Conservation (phyloP, 768 basidiomycete genomes). For the Astraeus odoratus region DNA sequence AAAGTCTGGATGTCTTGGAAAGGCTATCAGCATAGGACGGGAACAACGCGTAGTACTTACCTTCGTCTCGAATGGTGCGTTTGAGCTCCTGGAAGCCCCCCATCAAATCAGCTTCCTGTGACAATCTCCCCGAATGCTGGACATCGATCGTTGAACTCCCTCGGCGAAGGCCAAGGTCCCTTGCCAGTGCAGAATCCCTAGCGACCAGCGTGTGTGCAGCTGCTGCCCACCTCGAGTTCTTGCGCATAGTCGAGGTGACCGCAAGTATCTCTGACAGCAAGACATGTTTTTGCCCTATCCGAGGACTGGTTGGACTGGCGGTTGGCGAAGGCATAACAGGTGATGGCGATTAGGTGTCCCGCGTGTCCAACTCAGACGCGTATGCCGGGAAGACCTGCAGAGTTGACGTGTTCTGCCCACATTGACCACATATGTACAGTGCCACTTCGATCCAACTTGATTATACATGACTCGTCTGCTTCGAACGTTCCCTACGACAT, state of each 20-base stretch:
- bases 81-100: slow-evolving; percentile 83
- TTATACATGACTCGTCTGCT: too few species aligned
- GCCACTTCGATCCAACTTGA: too few species aligned
- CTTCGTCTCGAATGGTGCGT: slow-evolving; percentile 62
- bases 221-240: slow-evolving; percentile 95
- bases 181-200: slow-evolving; percentile 63
- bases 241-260: slow-evolving; percentile 92
- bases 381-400: too few species aligned
- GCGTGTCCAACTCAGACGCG: not conserved
- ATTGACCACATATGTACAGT: not conserved
- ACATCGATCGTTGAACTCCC: slow-evolving; percentile 40
- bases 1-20: slow-evolving; percentile 50
- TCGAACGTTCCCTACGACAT: too few species aligned
- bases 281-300: slow-evolving; percentile 65
- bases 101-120: slow-evolving; percentile 81
- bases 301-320: slow-evolving; percentile 8
- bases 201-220: slow-evolving; percentile 54
- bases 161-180: slow-evolving; percentile 66
- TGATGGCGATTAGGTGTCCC: not conserved
- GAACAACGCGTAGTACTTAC: slow-evolving; percentile 30
- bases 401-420: not conserved
- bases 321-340: slow-evolving; percentile 13
- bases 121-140: slow-evolving; percentile 42
- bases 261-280: slow-evolving; percentile 85
- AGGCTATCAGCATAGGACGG: slow-evolving; percentile 11